Evolutionary conservation across 331 rosid species (phyloP), one percentile per base, ranked within the genome.

Genomic region (Acacia pycnantha): DNA sequence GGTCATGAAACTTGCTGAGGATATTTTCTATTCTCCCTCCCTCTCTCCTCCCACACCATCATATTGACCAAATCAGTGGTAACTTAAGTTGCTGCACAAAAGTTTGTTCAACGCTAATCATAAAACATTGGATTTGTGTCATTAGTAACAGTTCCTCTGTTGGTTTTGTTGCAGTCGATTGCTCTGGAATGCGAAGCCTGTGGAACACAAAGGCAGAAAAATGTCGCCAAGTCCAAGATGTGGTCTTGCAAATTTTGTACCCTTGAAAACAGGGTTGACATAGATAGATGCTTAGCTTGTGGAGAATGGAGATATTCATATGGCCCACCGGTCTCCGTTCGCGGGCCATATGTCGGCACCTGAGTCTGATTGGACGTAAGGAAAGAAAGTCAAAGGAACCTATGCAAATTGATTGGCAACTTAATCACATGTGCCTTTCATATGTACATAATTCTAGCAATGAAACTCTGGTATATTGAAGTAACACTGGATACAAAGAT

Each of bases 211-310:
- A 86, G 72, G 83, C 79, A 33, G 24, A 79, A 59, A 59, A 62
- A 40, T 56, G 73, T 18, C 5, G 64, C 73, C 13, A 86, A 83
- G 76, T 83, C 19, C 21, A 85, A 81, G 77, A 77, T 82, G 47
- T 90, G 94, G 94, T 81, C 84, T 35, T 87, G 91, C 85, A 90
- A 90, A 86, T 87, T 87, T 81, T 90, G 92, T 82, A 89, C 91
- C 6, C 85, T 85, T 19, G 84, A 82, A 75, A 90, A 90, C 86
- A 81, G 48, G 70, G 83, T 70, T 74, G 85, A 77, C 67, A 16
- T 22, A 15, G 94, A 84, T 51, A 88, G 88, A 85, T 89, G 94
- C 86, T 67, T 86, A 50, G 88, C 87, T 73, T 87, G 94, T 62
- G 86, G 89, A 81, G 88, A 84, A 82, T 90, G 91, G 94, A 84